Conservation (phyloP, 73 alveolate genomes). For the Stentor roeselii region DNA sequence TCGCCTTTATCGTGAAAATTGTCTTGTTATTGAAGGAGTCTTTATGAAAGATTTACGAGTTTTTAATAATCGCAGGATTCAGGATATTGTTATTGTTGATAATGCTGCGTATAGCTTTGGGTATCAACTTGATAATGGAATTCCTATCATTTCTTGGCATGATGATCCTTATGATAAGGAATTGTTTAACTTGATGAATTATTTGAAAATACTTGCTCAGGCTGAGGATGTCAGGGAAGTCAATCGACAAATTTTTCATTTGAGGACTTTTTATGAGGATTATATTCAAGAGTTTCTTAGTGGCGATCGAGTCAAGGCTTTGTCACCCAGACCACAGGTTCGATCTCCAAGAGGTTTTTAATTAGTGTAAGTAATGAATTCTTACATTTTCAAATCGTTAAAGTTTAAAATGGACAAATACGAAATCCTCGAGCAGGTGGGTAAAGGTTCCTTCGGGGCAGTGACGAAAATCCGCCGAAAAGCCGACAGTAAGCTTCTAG, state of each 20-base stretch:
- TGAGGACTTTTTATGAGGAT: too few relatives aligned
- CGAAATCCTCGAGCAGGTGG: conserved; percentile 77
- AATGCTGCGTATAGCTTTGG: conserved; percentile 60
- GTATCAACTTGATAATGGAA: conserved; percentile 48
- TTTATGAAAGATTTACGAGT: conserved; percentile 72
- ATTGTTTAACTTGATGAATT: conserved; percentile 52
- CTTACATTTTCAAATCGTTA: too few relatives aligned
- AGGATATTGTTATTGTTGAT: conserved; percentile 50
- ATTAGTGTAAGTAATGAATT: too few relatives aligned
- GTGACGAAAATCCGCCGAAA: conserved; percentile 80
- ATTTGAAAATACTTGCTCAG: conserved; percentile 34
- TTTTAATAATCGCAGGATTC: conserved; percentile 36
- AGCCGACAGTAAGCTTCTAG: conserved; percentile 68
- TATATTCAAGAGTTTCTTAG: conserved; percentile 60
- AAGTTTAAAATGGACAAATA: conserved; percentile 79
- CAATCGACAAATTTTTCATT: too few relatives aligned
- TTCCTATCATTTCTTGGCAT: conserved; percentile 61
- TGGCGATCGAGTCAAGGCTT: too few relatives aligned
- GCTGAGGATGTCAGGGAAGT: conserved; percentile 46
- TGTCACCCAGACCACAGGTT: too few relatives aligned
- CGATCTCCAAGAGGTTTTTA: too few relatives aligned
- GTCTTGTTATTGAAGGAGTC: conserved; percentile 56
- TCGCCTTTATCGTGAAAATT: conserved; percentile 38
- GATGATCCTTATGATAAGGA: conserved; percentile 54
- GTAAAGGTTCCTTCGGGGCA: conserved; percentile 90